phyloP scores from a whole-genome alignment of 164 flowering plant species.

The Piper longum region DNA sequence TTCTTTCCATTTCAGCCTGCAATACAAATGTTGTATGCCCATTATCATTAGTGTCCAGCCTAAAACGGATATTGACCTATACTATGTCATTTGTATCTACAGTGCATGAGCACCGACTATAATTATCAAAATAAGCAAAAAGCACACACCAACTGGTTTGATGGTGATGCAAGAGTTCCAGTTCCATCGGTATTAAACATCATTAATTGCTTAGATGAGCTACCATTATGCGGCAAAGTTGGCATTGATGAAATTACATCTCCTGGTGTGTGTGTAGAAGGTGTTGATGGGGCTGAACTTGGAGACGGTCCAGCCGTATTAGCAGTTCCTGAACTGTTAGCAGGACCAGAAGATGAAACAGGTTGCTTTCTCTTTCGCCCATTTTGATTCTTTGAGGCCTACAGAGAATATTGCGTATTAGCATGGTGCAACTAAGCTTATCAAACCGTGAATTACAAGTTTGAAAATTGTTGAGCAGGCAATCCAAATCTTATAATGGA shows the following conservation, averaged over 20 bases:
- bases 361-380: constrained; percentile 93
- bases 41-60: too few species aligned
- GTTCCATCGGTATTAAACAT: constrained; percentile 76
- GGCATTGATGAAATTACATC: constrained; percentile 75
- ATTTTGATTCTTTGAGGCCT: constrained; percentile 78
- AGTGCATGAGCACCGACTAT: background rate
- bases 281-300: constrained; percentile 94
- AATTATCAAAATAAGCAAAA: background rate
- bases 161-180: constrained; percentile 76
- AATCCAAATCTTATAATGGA: too few species aligned
- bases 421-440: background rate
- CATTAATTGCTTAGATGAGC: constrained; percentile 66
- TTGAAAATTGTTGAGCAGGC: too few species aligned
- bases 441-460: too few species aligned
- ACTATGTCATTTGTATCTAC: background rate
- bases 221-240: constrained; percentile 53
- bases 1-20: constrained; percentile 83
- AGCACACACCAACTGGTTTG: constrained; percentile 67
- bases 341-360: constrained; percentile 92
- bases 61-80: background rate
- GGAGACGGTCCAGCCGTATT: constrained; percentile 96
- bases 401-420: too few species aligned
- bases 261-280: constrained; percentile 93
- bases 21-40: constrained; percentile 20
- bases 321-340: constrained; percentile 97